phyloP scores from a whole-genome alignment of 352 stramenopile genomes.

The Thraustochytrium sp. region DNA sequence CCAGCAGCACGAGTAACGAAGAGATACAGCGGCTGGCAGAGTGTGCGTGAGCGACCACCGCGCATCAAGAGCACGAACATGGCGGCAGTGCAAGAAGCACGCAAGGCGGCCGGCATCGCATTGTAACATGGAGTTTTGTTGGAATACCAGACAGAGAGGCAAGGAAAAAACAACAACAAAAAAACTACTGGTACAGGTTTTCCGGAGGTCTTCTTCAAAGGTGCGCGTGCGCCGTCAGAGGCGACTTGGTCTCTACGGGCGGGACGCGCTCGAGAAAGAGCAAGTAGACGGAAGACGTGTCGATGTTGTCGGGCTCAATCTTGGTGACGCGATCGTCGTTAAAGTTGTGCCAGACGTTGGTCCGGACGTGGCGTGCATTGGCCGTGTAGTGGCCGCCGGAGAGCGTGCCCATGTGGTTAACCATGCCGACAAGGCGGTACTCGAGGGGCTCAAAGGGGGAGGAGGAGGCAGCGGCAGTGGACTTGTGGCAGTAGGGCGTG shows the following conservation, averaged over 20 bases:
- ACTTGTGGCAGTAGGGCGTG: not conserved
- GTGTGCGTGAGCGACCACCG: no score
- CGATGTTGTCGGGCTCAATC: conserved; percentile 1
- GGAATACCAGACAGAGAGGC: not conserved
- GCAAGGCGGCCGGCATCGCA: not conserved
- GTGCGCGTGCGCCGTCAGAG: not conserved
- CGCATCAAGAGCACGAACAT: not conserved
- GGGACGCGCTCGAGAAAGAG: conserved; percentile 16
- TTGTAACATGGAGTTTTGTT: not conserved
- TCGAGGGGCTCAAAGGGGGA: no score
- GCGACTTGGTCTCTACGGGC: not conserved
- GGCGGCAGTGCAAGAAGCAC: not conserved
- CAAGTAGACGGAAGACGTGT: conserved; percentile 10
- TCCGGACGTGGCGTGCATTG: not conserved
- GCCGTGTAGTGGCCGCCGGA: conserved; percentile 1
- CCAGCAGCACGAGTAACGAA: no score
- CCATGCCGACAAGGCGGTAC: conserved; percentile 1
- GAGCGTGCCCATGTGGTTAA: conserved; percentile 30
- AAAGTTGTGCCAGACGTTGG: not conserved
- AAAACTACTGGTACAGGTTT: not conserved
- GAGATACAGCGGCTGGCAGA: no score
- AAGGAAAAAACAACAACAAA: not conserved
- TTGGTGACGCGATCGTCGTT: conserved; percentile 22
- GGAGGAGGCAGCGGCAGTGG: not conserved
- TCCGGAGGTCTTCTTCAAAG: not conserved